Conservation (phyloP, 768 basidiomycete genomes). For the Pleurotus eryngii region DNA sequence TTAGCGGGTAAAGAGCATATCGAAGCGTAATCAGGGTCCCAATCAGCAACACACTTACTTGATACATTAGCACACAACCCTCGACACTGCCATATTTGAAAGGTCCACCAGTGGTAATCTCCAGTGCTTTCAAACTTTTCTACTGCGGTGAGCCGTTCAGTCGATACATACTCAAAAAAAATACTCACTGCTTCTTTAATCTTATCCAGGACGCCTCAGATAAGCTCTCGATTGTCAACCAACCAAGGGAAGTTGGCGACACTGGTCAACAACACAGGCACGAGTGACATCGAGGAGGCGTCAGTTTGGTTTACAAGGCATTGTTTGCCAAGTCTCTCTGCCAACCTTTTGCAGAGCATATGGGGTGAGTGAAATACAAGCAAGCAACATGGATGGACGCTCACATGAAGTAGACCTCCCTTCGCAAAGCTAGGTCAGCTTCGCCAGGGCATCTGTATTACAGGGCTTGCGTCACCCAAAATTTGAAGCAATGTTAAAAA, state of each 20-base stretch:
- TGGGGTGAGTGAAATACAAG: neutral
- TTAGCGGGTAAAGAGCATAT: neutral
- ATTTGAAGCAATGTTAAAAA: neutral
- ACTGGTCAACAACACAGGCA: neutral
- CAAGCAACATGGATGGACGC: neutral
- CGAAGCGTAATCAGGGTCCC: neutral
- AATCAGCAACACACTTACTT: neutral
- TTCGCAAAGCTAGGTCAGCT: neutral
- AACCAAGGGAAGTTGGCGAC: neutral
- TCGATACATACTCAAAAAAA: too few relatives aligned
- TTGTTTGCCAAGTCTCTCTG: neutral
- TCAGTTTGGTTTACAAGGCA: neutral
- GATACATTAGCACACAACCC: neutral
- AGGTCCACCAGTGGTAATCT: neutral
- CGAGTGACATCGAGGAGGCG: neutral
- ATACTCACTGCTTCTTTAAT: neutral
- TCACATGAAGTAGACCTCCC: neutral
- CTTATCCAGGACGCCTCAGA: neutral
- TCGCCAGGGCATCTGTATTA: neutral
- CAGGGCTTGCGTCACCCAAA: neutral
- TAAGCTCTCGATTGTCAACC: neutral
- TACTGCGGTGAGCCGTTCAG: neutral
- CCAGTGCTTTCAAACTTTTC: neutral
- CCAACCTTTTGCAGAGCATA: neutral
- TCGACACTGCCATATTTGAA: neutral